A percentile compares a stretch with the other conserved stretches of the same genome.
These are phyloP conservation scores for Eucalyptus marginata DNA, from an alignment of 345 rosid species.

Conservation along the genomic window DNA sequence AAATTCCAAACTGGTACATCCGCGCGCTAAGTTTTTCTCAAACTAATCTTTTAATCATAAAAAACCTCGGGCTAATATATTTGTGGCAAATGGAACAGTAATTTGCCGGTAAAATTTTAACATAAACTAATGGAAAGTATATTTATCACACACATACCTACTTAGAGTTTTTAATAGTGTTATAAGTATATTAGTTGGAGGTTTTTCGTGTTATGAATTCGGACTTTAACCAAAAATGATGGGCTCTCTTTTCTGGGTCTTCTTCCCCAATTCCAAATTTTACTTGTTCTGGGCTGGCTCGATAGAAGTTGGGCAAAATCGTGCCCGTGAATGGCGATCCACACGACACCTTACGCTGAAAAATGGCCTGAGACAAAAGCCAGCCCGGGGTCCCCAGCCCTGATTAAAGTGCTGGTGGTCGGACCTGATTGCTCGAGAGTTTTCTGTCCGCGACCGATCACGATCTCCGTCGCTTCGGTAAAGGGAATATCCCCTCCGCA, in stretches of 20 bases:
- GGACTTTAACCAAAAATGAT: not conserved
- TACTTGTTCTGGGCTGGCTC: not conserved
- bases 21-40: accelerated
- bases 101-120: too few species aligned
- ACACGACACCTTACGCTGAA: not conserved
- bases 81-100: too few species aligned
- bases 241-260: not conserved
- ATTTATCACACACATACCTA: too few species aligned
- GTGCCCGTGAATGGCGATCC: not conserved
- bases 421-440: not conserved
- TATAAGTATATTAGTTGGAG: accelerated
- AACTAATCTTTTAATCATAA: too few species aligned
- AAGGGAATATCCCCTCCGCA: not conserved
- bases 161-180: accelerated
- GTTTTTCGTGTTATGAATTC: too few species aligned
- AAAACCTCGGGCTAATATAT: accelerated
- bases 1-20: accelerated
- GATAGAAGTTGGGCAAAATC: not conserved
- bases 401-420: not conserved
- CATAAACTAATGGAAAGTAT: accelerated
- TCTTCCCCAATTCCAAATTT: not conserved
- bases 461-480: not conserved
- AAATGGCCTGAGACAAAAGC: not conserved
- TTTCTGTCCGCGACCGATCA: not conserved
- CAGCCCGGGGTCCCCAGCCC: not conserved